Percentiles rank a stretch among this genome's conserved stretches.
Evolutionary conservation across 208 protist species (phyloP).

Genomic region (Sergeia podlipaevii): DNA sequence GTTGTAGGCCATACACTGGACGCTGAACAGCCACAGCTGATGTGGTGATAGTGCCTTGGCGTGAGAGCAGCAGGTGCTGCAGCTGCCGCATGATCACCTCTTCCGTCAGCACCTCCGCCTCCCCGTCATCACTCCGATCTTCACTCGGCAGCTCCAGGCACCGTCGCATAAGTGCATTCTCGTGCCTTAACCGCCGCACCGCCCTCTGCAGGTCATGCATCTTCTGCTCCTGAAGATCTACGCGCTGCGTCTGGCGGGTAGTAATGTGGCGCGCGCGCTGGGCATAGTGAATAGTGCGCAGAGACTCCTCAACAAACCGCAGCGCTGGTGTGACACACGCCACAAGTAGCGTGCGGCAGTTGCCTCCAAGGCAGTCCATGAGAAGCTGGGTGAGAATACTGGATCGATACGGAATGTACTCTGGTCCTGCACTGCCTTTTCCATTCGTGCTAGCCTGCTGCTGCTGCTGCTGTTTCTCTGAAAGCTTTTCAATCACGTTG

Average conservation of each 20-base stretch:
- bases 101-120: slow-evolving; percentile 10
- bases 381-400: slow-evolving; percentile 85
- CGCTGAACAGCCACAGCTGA: too few relatives aligned
- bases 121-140: slow-evolving; percentile 1
- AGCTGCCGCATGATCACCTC: slow-evolving; percentile 1
- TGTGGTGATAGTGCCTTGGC: too few relatives aligned
- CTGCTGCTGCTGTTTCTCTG: slow-evolving; percentile 11
- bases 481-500: slow-evolving; percentile 83
- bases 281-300: slow-evolving; percentile 79
- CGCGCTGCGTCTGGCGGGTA: slow-evolving; percentile 36
- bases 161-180: slow-evolving; percentile 56
- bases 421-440: slow-evolving; percentile 1
- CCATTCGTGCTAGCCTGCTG: neutral
- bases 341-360: slow-evolving; percentile 68
- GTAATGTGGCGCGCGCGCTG: slow-evolving; percentile 67
- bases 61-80: neutral
- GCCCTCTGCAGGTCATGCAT: slow-evolving; percentile 39
- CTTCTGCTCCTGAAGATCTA: slow-evolving; percentile 59
- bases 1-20: too few relatives aligned
- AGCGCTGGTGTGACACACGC: slow-evolving; percentile 76
- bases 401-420: slow-evolving; percentile 84
- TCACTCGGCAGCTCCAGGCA: slow-evolving; percentile 20
- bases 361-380: slow-evolving; percentile 80
- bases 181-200: slow-evolving; percentile 26
- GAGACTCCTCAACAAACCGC: slow-evolving; percentile 70